A percentile compares a stretch with the other conserved stretches of the same genome.
These are phyloP conservation scores for Pseudocercospora macadamiae DNA, from an alignment of 2,329 filamentous ascomycete species.

Conservation along the genomic window DNA sequence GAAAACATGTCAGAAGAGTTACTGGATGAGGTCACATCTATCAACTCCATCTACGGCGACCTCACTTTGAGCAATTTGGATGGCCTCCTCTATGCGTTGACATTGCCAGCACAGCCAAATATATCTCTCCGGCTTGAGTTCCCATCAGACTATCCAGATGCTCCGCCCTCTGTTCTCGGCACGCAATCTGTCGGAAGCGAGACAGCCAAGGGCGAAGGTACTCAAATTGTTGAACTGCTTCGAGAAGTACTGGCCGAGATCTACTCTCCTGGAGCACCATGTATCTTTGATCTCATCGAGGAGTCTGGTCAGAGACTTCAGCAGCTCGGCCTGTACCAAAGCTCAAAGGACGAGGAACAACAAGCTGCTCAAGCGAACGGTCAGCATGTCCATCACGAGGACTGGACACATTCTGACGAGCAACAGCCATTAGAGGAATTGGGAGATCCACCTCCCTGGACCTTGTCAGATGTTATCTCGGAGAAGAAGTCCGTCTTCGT, in stretches of 20 bases:
- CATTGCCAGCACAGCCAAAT: constrained; percentile 65
- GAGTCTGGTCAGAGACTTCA: constrained; percentile 43
- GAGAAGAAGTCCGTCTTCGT: constrained; percentile 90
- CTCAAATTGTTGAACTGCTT: constrained; percentile 69
- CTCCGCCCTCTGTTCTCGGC: constrained; percentile 72
- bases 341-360: constrained; percentile 32
- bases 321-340: constrained; percentile 33
- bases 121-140: constrained; percentile 66
- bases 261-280: constrained; percentile 75
- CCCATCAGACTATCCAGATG: constrained; percentile 72
- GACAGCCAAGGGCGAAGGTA: constrained; percentile 70
- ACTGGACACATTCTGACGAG: constrained; percentile 23
- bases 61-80: constrained; percentile 55
- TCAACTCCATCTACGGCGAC: constrained; percentile 81
- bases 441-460: constrained; percentile 65
- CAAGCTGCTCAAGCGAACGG: constrained; percentile 36
- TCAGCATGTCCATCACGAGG: constrained; percentile 29
- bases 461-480: constrained; percentile 69
- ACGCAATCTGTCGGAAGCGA: constrained; percentile 75
- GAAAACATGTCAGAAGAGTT: constrained; percentile 45
- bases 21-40: constrained; percentile 74
- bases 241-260: constrained; percentile 67
- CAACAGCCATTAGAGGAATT: constrained; percentile 41
- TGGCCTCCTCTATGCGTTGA: constrained; percentile 59
- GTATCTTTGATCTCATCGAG: constrained; percentile 89